Conservation (phyloP, 1,139 yeast species). For the Ogataea hybrid region DNA sequence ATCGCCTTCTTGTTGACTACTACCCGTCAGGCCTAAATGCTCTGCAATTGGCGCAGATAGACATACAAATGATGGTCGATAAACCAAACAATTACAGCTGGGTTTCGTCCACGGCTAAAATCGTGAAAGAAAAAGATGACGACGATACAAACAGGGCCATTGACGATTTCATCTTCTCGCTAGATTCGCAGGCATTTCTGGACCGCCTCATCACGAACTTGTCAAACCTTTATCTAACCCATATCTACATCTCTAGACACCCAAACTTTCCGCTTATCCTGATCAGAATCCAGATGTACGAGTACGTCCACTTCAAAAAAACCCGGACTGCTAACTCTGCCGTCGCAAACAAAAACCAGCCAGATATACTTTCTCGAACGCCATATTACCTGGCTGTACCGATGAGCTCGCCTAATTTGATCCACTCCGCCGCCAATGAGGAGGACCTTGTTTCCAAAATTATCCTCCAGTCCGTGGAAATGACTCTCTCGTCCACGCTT, state of each 20-base stretch:
- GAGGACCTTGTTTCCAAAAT: slow-evolving; percentile 48
- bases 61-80: slow-evolving; percentile 61
- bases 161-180: slow-evolving; percentile 29
- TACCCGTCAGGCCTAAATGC: slow-evolving; percentile 68
- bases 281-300: slow-evolving; percentile 68
- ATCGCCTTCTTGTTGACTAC: slow-evolving; percentile 49
- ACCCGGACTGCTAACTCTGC: slow-evolving; percentile 14
- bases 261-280: slow-evolving; percentile 61
- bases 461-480: slow-evolving; percentile 57
- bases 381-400: slow-evolving; percentile 71
- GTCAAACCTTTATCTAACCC: slow-evolving; percentile 49
- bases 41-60: slow-evolving; percentile 70
- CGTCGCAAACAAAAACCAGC: slow-evolving; percentile 20
- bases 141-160: slow-evolving; percentile 28
- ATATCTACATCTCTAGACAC: slow-evolving; percentile 66
- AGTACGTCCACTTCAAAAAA: slow-evolving; percentile 34
- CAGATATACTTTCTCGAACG: slow-evolving; percentile 45
- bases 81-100: slow-evolving; percentile 52
- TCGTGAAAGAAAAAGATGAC: slow-evolving; percentile 39
- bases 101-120: slow-evolving; percentile 55
- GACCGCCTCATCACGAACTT: slow-evolving; percentile 47
- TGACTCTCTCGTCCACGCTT: slow-evolving; percentile 42
- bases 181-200: slow-evolving; percentile 45
- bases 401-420: slow-evolving; percentile 60
- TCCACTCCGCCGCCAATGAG: slow-evolving; percentile 53